phyloP scores from a whole-genome alignment of 495 filamentous ascomycete genomes.

The Thermothielavioides terrestris region DNA sequence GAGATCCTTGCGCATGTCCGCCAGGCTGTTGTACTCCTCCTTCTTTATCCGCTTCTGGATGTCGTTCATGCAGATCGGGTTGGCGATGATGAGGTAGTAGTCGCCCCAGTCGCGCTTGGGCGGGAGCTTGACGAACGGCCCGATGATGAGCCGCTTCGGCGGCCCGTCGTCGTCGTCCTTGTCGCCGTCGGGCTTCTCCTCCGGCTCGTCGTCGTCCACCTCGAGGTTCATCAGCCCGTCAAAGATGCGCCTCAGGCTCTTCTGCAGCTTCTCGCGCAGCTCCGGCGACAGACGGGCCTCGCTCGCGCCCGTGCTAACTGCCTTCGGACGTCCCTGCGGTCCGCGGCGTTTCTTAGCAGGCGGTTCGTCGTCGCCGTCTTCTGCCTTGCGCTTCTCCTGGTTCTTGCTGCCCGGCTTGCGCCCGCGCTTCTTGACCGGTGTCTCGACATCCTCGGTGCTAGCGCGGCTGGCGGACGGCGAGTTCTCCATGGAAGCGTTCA shows the following conservation, averaged over 20 bases:
- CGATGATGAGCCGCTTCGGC: conserved; percentile 68
- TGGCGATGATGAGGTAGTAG: conserved; percentile 86
- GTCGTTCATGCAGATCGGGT: conserved; percentile 87
- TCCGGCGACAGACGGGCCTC: conserved; percentile 32
- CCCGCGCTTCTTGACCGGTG: conserved; percentile 59
- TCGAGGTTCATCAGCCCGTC: conserved; percentile 75
- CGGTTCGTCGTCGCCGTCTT: conserved; percentile 68
- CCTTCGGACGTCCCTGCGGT: conserved; percentile 58
- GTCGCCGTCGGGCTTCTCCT: conserved; percentile 21
- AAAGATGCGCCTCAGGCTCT: conserved; percentile 63
- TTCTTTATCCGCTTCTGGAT: conserved; percentile 91
- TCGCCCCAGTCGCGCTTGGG: conserved; percentile 81
- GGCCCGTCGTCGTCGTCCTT: conserved; percentile 32
- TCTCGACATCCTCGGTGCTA: conserved; percentile 61
- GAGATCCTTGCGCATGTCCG: conserved; percentile 74
- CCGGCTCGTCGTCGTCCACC: conserved; percentile 48
- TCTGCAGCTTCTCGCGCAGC: conserved; percentile 58
- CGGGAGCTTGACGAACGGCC: conserved; percentile 86
- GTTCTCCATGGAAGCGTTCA: conserved; percentile 47
- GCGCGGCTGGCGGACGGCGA: conserved; percentile 70
- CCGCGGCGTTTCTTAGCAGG: conserved; percentile 69
- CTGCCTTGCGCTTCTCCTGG: conserved; percentile 75
- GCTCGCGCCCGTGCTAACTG: conserved; percentile 18
- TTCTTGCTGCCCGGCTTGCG: conserved; percentile 63
- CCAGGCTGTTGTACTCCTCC: conserved; percentile 75